phyloP scores from a whole-genome alignment of 1,284 basidiomycete genomes.

The Microbotryum violaceum region DNA sequence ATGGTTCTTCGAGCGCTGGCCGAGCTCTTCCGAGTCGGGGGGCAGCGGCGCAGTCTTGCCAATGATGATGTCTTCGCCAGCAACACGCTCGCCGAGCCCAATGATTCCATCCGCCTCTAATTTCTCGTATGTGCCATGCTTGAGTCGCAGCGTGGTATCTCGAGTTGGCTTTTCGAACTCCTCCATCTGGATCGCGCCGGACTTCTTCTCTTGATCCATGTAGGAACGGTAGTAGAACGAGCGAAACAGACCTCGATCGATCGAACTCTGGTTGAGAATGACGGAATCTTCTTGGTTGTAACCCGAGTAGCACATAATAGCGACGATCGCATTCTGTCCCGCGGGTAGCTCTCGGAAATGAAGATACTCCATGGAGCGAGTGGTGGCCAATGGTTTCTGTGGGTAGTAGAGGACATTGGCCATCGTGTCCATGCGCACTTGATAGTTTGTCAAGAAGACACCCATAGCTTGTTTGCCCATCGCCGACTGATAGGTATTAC shows the following conservation, averaged over 20 bases:
- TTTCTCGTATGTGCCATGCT: constrained; percentile 98
- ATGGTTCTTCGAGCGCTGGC: constrained; percentile 84
- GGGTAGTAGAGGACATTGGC: constrained; percentile 97
- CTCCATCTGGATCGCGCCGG: constrained; percentile 82
- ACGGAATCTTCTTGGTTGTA: constrained; percentile 99
- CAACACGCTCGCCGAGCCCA: constrained; percentile 88
- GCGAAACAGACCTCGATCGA: constrained; percentile 95
- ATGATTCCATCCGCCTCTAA: constrained; percentile 93
- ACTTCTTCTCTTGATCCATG: constrained; percentile 94
- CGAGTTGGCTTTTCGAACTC: constrained; percentile 96
- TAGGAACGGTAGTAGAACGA: constrained; percentile 94
- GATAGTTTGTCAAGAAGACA: constrained; percentile 93
- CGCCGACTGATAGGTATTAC: constrained; percentile 98
- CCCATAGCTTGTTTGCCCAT: constrained; percentile 99
- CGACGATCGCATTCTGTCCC: constrained; percentile 86
- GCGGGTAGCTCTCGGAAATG: constrained; percentile 96
- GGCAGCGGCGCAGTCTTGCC: constrained; percentile 98
- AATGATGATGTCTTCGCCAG: constrained; percentile 97
- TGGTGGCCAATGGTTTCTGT: constrained; percentile 96
- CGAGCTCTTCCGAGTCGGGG: constrained; percentile 92
- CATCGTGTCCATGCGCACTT: constrained; percentile 97
- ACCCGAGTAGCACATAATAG: constrained; percentile 96
- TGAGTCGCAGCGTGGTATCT: constrained; percentile 90
- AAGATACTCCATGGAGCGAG: constrained; percentile 96
- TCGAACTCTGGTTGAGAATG: constrained; percentile 99